Base-by-base conservation (phyloP, 257 asterid genomes). In the Gentiana macrophylla region DNA sequence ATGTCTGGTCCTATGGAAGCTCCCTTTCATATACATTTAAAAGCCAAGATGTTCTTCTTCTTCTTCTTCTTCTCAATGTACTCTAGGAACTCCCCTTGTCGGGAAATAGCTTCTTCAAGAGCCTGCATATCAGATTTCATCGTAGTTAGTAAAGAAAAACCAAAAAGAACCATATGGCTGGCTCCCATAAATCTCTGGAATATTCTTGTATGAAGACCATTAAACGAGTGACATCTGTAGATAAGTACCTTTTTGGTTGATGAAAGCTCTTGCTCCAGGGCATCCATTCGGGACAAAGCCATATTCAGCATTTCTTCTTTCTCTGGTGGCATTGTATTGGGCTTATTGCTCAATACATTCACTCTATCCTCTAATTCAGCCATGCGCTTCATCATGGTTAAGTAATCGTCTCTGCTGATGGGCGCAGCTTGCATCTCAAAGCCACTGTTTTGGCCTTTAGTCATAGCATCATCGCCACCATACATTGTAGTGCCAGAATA, bases 351-450 rank as follows among this genome's bases (percentile, higher is more conserved):
- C 1, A 88, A 67, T 41, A 59, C 48, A 3, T 60, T 63, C 68
- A 92, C 60, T 72, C 77, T 85, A 61, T 92, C 99, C 71, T 92
- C 97, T n/a, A 88, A 61, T 46, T 88, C 95, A 32, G 80, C 83
- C 97, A 92, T 77, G 55, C 95, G 81, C 65, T 92, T 92, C 80
- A 92, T 70, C 97, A 88, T 77, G 75, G 69, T 80, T 69, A 88
- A 63, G 80, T 83, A 85, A 38, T 92, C 97, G 1, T 67, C 74
- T n/a, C 65, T 76, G 43, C 97, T 76, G 60, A 88, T 71, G 32
- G 77, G 67, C 1, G 84, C 67, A 53, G 72, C 86, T 0, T 83
- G 74, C 32, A 65, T 44, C 46, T 81, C 78, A 8, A 51, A 71
- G 33, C 63, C 56, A 1, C 56, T 77, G 11, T 69, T 59, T 59